phyloP scores from a whole-genome alignment of 495 filamentous ascomycete species.

The Delitschia confertaspora region DNA sequence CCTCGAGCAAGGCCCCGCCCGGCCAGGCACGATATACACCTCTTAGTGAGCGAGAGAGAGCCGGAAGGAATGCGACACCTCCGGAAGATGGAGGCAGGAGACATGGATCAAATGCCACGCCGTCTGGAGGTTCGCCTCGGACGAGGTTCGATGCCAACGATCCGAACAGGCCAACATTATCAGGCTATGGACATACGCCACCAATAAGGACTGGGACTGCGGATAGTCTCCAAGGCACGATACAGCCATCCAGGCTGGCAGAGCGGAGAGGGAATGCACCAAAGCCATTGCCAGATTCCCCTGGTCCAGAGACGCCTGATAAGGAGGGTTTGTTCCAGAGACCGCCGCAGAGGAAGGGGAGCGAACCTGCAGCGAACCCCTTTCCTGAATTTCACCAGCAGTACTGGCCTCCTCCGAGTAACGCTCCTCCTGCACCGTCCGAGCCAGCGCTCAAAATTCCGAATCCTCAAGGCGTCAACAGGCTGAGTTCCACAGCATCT shows the following conservation, averaged over 20 bases:
- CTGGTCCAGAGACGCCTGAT: slow-evolving; percentile 59
- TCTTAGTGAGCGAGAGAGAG: slow-evolving; percentile 42
- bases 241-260: slow-evolving; percentile 30
- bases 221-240: slow-evolving; percentile 8
- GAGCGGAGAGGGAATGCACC: slow-evolving; percentile 47
- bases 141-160: slow-evolving; percentile 32
- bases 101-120: slow-evolving; percentile 21
- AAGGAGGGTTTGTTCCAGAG: slow-evolving; percentile 61
- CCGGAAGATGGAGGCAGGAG: slow-evolving; percentile 21
- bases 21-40: slow-evolving; percentile 37
- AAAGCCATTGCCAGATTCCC: slow-evolving; percentile 69
- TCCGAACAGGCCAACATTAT: slow-evolving; percentile 33
- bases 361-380: slow-evolving; percentile 38
- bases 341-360: slow-evolving; percentile 34
- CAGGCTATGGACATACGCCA: slow-evolving; percentile 28
- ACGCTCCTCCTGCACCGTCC: not conserved
- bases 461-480: slow-evolving; percentile 53
- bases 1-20: slow-evolving; percentile 36
- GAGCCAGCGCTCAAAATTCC: slow-evolving; percentile 31
- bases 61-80: slow-evolving; percentile 27
- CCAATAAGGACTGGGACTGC: slow-evolving; percentile 10
- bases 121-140: slow-evolving; percentile 20
- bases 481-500: slow-evolving; percentile 78
- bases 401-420: slow-evolving; percentile 42
- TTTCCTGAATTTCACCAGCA: slow-evolving; percentile 55